phyloP scores from a whole-genome alignment of 352 stramenopile genomes.

The Globisporangium acanthophoron region DNA sequence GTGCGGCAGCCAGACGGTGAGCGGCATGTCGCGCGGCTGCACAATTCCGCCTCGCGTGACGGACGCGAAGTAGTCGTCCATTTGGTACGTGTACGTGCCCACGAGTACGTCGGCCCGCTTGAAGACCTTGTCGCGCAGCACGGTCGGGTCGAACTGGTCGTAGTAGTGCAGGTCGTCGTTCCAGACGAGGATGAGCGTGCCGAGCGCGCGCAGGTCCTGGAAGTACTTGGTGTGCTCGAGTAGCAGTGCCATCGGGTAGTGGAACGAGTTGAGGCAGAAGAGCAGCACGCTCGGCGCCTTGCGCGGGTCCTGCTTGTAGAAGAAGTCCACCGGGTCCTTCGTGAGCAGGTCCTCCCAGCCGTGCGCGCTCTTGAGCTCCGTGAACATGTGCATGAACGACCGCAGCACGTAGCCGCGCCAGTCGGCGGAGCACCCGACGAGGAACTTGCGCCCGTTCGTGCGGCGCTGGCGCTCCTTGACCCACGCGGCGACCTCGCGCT shows the following conservation, averaged over 20 bases:
- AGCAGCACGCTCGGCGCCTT: slow-evolving; percentile 61
- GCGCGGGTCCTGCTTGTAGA: slow-evolving; percentile 58
- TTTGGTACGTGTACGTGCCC: slow-evolving; percentile 71
- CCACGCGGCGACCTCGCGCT: slow-evolving; percentile 56
- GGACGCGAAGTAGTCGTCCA: slow-evolving; percentile 72
- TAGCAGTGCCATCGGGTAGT: slow-evolving; percentile 57
- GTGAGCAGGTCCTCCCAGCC: slow-evolving; percentile 64
- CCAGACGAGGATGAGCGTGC: slow-evolving; percentile 68
- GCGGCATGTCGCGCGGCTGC: slow-evolving; percentile 49
- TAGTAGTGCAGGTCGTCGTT: slow-evolving; percentile 80
- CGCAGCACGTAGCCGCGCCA: slow-evolving; percentile 63
- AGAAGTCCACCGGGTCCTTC: slow-evolving; percentile 45
- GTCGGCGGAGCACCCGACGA: slow-evolving; percentile 57
- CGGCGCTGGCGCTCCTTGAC: slow-evolving; percentile 46
- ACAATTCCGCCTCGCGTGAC: slow-evolving; percentile 27
- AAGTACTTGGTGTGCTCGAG: slow-evolving; percentile 63
- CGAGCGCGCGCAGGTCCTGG: slow-evolving; percentile 53
- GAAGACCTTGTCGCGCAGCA: slow-evolving; percentile 57
- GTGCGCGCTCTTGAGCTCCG: slow-evolving; percentile 53
- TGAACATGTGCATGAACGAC: slow-evolving; percentile 62
- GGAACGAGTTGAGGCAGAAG: slow-evolving; percentile 76
- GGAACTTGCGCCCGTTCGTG: slow-evolving; percentile 69
- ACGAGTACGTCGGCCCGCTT: slow-evolving; percentile 61
- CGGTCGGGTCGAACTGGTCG: slow-evolving; percentile 63
- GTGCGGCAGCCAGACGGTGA: slow-evolving; percentile 68